Base-by-base conservation (phyloP, 2,329 filamentous ascomycete species). In the Plectosphaerella cucumerina region DNA sequence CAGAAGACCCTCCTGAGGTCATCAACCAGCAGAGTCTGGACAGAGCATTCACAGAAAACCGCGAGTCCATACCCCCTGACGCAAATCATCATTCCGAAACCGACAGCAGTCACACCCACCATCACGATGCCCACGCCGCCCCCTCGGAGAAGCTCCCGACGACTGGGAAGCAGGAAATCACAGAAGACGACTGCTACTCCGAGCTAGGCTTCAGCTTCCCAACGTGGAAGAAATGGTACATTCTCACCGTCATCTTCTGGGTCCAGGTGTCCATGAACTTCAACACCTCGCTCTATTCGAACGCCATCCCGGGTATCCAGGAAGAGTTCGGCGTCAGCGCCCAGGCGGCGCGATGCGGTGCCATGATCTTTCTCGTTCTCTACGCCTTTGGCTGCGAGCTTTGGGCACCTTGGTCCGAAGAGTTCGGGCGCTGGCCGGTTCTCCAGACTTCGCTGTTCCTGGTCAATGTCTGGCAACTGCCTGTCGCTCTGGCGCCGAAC, bases 371-470 rank as follows among this genome's bases (percentile, higher is more conserved):
- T 70, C 70, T 95, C 37, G 78, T 94, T 47, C 68, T 85, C 2
- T 94, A 95, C 65, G 89, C 89, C 35, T 92, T 94, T 64, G 90
- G 90, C 34, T 94, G 90, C 65, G 90, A 94, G 67, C 77, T 93
- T 0, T 94, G 90, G 90, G 90, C 90, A 0, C 90, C 90, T 0
- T 94, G 89, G 87, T 88, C 83, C 44, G 90, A 95, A 65, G 90
- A 94, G 61, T 75, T 93, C 47, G 90, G 90, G 18, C 82, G 90
- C 47, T 87, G 84, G 73, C 85, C 85, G 2, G 80, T 94, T 50
- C 75, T 93, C 20, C 89, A 93, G 73, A 69, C 78, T 21, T 88
- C 84, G 35, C 70, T 94, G 49, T 78, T 87, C 56, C 71, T 94
- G 11, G 87, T 92, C 66, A 94, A 94, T 60, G 67, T 93, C 50